Evolutionary conservation across 2,329 filamentous ascomycete genomes (phyloP).

Genomic region (Aspergillus arachidicola): DNA sequence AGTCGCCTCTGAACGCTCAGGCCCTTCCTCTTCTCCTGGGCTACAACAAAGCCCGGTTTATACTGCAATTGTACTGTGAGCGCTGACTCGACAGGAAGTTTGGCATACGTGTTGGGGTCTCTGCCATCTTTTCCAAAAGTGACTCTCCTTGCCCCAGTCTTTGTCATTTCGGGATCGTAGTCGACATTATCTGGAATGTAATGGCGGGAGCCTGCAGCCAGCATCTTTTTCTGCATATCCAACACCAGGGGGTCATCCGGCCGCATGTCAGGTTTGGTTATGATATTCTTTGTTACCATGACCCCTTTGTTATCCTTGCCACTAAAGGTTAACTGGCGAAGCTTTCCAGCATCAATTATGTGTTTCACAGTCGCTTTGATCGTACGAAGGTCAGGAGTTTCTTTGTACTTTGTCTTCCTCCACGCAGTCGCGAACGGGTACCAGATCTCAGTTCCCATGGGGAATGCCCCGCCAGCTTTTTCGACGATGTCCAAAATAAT

Average conservation of each 20-base stretch:
- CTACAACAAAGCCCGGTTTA: conserved; percentile 35
- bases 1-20: conserved; percentile 29
- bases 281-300: conserved; percentile 53
- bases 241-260: conserved; percentile 50
- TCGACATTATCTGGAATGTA: conserved; percentile 50
- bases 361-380: conserved; percentile 53
- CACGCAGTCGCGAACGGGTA: conserved; percentile 58
- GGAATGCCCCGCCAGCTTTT: conserved; percentile 58
- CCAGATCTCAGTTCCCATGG: conserved; percentile 57
- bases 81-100: conserved; percentile 36
- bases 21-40: conserved; percentile 31
- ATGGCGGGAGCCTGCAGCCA: conserved; percentile 44
- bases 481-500: conserved; percentile 59
- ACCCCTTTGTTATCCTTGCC: conserved; percentile 52
- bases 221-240: conserved; percentile 54
- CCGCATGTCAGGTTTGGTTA: conserved; percentile 51
- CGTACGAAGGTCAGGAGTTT: conserved; percentile 56
- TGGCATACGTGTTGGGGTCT: conserved; percentile 13
- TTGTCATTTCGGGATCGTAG: conserved; percentile 39
- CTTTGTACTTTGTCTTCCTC: conserved; percentile 48
- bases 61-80: conserved; percentile 40
- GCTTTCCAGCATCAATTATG: conserved; percentile 52
- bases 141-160: conserved; percentile 22
- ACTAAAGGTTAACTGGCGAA: conserved; percentile 57
- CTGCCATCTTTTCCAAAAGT: conserved; percentile 6